Conservation (phyloP, 805 yeast genomes). For the Pichia gijzeniarum region DNA sequence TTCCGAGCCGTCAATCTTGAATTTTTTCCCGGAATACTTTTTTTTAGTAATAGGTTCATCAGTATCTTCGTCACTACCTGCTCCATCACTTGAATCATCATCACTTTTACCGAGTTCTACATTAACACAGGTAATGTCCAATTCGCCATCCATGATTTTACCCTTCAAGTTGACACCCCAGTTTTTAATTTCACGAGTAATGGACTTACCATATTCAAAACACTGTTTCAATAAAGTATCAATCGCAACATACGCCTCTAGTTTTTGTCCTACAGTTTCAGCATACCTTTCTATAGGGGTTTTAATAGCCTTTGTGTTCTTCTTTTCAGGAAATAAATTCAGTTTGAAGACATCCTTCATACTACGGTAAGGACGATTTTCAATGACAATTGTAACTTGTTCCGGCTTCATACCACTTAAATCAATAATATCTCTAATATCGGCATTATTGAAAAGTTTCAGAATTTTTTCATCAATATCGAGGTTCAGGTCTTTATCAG, state of each 20-base stretch:
- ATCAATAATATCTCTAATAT: slow-evolving; percentile 70
- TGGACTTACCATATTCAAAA: slow-evolving; percentile 64
- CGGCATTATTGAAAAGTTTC: slow-evolving; percentile 73
- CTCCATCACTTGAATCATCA: slow-evolving; percentile 14
- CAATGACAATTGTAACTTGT: slow-evolving; percentile 57
- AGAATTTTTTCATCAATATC: slow-evolving; percentile 61
- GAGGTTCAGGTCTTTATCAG: slow-evolving; percentile 24
- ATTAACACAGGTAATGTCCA: slow-evolving; percentile 53
- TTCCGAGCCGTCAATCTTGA: slow-evolving; percentile 37
- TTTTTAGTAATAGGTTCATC: slow-evolving; percentile 36
- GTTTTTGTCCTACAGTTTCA: slow-evolving; percentile 59
- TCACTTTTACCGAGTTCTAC: slow-evolving; percentile 20
- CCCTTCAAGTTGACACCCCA: slow-evolving; percentile 88
- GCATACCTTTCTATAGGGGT: slow-evolving; percentile 65
- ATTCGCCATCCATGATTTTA: slow-evolving; percentile 42
- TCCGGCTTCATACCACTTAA: slow-evolving; percentile 64
- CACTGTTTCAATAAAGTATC: slow-evolving; percentile 86
- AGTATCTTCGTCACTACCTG: slow-evolving; percentile 20
- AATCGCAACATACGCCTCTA: slow-evolving; percentile 89
- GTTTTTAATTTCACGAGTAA: slow-evolving; percentile 61
- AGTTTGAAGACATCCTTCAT: slow-evolving; percentile 54
- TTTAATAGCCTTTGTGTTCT: slow-evolving; percentile 7
- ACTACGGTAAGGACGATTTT: slow-evolving; percentile 60
- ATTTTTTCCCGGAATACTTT: background rate
- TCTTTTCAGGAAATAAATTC: slow-evolving; percentile 35